Base-by-base conservation (phyloP, 73 alveolate species). In the Loxodes magnus region DNA sequence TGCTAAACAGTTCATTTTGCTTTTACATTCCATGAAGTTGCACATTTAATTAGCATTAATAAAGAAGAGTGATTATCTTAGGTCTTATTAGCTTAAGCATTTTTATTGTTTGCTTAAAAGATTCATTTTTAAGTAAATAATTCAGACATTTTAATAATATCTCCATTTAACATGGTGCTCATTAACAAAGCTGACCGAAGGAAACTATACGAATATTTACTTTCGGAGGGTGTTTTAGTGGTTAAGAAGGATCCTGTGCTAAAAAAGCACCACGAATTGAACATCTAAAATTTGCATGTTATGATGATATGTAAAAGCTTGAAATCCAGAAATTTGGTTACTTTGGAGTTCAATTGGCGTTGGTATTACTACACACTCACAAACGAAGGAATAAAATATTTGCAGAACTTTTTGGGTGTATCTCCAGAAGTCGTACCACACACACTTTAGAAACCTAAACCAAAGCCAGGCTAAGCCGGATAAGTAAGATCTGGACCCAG, bases 361-460 rank as follows among this genome's bases (percentile, higher is more conserved):
- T 84, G 96, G 96, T 73, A 62, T 63, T 84, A 84, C 80, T 84
- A 79, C 82, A 57, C 64, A 65, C 59, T 84, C 74, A 84, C 77
- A 46, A 59, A 69, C 67, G 64, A 65, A 60, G 96, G 96, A 29
- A 82, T 84, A 20, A 63, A 50, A 26, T 79, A 66, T 70, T 72
- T 84, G 61, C 74, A 83, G 71, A 71, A 84, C 61, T 74, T 74
- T 50, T 73, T 84, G 41, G 53, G 53, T 7, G 10, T 39, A 19
- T 30, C 53, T 15, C 14, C 53, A 15, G 21, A 39, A 10, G 21
- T 39, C 21, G 51, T 23, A 10, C 53, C 53, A 0, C 37, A 39
- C 21, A 15, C 9, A 23, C 21, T 17, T 19, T 17, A 39, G 21
- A 30, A 23, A 15, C 53, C 53, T 15, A 30, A 23, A n/a, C 37